These are phyloP conservation scores for Spiraea crenata DNA, from an alignment of 331 rosid genomes.

Conservation along the genomic window DNA sequence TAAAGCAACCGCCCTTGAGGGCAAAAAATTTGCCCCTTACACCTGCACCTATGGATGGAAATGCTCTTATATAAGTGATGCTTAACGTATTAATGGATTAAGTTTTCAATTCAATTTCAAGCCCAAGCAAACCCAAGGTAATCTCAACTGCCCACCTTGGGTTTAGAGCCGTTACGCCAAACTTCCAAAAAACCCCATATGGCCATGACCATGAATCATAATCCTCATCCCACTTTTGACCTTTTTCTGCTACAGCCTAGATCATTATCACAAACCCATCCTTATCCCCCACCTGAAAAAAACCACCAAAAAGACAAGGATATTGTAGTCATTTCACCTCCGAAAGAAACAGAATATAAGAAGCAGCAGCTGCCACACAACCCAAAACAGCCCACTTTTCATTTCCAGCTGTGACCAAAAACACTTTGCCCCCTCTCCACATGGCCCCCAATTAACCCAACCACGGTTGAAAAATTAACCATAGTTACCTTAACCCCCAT, in stretches of 20 bases:
- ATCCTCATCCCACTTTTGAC: background rate
- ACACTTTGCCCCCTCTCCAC: conserved; percentile 32
- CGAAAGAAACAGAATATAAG: background rate
- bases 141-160: conserved; percentile 2
- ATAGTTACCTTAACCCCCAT: conserved; percentile 11
- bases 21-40: too few relatives aligned
- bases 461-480: conserved; percentile 31
- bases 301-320: background rate
- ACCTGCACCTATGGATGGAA: too few relatives aligned
- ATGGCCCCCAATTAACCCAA: conserved; percentile 31
- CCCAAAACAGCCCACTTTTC: conserved; percentile 6
- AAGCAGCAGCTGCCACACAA: conserved; percentile 25
- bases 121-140: background rate
- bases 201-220: background rate
- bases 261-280: background rate
- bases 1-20: too few relatives aligned
- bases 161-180: conserved; percentile 17
- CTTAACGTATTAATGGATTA: too few relatives aligned
- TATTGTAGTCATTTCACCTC: conserved; percentile 11
- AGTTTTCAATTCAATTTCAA: too few relatives aligned
- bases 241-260: background rate
- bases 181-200: background rate
- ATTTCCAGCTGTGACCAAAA: conserved; percentile 56
- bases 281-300: background rate
- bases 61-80: too few relatives aligned